Percentiles rank a stretch among this genome's conserved stretches.
Conservation (phyloP, 2,329 filamentous ascomycete species). For the Venturia asperata region DNA sequence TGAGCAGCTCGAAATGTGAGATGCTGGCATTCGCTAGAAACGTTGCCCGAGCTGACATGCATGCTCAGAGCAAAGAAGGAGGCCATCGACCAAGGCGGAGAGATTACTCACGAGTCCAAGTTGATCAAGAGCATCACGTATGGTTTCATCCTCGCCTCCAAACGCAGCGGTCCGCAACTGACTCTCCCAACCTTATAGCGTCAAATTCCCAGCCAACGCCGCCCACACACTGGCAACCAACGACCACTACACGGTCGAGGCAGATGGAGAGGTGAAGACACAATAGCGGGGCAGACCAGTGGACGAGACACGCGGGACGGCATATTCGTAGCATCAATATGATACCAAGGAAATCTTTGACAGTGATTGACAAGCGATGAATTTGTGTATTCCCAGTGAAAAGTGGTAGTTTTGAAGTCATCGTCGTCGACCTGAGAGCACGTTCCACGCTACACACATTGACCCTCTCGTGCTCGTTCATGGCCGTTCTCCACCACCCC, state of each 20-base stretch:
- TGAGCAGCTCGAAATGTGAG: slow-evolving; percentile 62
- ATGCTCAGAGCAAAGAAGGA: slow-evolving; percentile 65
- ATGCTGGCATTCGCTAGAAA: neutral
- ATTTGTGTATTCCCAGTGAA: neutral
- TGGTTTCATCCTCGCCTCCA: slow-evolving; percentile 31
- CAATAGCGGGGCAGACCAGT: slow-evolving; percentile 47
- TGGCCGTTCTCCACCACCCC: too few species aligned
- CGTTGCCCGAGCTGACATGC: neutral
- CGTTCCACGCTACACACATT: neutral
- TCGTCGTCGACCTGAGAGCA: neutral
- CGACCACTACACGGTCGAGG: slow-evolving; percentile 73
- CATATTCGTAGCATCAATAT: neutral
- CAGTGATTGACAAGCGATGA: neutral
- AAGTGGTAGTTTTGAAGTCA: neutral
- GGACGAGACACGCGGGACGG: neutral
- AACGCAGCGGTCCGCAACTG: slow-evolving; percentile 3
- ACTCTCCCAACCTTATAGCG: slow-evolving; percentile 46
- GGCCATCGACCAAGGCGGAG: slow-evolving; percentile 67
- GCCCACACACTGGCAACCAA: slow-evolving; percentile 59
- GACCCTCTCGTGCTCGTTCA: too few species aligned
- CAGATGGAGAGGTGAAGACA: slow-evolving; percentile 61
- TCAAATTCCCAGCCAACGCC: slow-evolving; percentile 61
- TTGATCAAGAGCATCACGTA: slow-evolving; percentile 93
- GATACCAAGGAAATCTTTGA: neutral
- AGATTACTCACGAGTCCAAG: slow-evolving; percentile 75